Conservation (phyloP, 805 yeast genomes). For the Wickerhamomyces chaumierensis region DNA sequence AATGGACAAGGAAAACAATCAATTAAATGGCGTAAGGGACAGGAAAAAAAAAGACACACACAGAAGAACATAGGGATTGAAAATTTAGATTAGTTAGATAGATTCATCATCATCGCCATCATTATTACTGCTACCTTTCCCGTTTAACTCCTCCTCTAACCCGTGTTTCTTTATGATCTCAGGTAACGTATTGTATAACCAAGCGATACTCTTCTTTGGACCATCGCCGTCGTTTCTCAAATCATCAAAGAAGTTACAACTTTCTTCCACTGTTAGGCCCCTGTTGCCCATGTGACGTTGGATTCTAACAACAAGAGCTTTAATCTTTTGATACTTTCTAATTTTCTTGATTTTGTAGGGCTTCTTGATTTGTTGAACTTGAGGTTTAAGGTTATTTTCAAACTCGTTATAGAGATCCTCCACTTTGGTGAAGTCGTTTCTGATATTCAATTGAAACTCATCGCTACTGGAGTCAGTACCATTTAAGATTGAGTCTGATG, state of each 20-base stretch:
- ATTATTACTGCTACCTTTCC: conserved; percentile 3
- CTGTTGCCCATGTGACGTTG: conserved; percentile 21
- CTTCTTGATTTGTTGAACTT: conserved; percentile 24
- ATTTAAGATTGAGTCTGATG: not conserved
- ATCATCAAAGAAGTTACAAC: conserved; percentile 21
- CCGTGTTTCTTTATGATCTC: conserved; percentile 19
- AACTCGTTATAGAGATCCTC: conserved; percentile 23
- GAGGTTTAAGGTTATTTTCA: conserved; percentile 20
- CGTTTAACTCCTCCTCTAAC: conserved; percentile 18
- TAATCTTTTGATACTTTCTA: conserved; percentile 26
- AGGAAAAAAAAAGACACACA: no score
- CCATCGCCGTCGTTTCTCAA: conserved; percentile 20
- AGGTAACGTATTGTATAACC: conserved; percentile 25
- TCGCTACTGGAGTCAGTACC: conserved; percentile 13
- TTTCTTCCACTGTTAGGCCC: conserved; percentile 17
- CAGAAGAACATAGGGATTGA: no score
- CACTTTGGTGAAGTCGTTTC: conserved; percentile 21
- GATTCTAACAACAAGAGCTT: conserved; percentile 24
- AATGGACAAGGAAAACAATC: no score
- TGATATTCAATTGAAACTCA: conserved; percentile 21
- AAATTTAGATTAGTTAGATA: no score
- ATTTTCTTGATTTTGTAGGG: conserved; percentile 24
- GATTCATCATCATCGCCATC: not conserved
- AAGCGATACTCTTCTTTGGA: conserved; percentile 23
- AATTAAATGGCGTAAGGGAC: no score